Base-by-base conservation (phyloP, 495 filamentous ascomycete species). In the Hyphodiscus hymeniophilus region DNA sequence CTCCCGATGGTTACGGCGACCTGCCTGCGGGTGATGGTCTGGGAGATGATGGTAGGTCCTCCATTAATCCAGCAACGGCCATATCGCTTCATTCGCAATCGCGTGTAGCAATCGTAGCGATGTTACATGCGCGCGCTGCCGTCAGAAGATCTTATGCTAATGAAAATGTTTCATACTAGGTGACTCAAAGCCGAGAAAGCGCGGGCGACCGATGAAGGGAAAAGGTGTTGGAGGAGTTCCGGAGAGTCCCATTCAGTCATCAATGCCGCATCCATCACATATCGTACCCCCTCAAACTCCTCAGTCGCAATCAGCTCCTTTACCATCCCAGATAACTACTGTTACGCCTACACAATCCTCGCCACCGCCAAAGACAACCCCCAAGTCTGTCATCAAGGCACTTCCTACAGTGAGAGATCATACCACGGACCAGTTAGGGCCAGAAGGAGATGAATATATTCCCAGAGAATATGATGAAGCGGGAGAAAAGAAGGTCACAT, bases 401-500 rank as follows among this genome's bases (percentile, higher is more conserved):
- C 74, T 99, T 17, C 92, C 92, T 18, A 97, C 92, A 12, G 94
- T 97, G 11, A 72, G 92, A 50, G 92, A 99, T 60, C 92, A 99
- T 60, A 99, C 92, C 8, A 97, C 94, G 3, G 92, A 99, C 65
- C 90, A 96, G 61, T 80, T 99, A 40, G 88, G 82, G 24, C 75
- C 84, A 8, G 88, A 89, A 60, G 84, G 85, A n/a, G 94, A 97
- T 61, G 92, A 99, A 68, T 99, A 96, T 61, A 76, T 97, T 20
- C 87, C 90, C 23, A 82, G 94, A 50, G 92, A 99, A 67, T 87
- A 81, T 45, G 94, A 99, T 63, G 87, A 86, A 30, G 84, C 82
- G 3, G 92, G 92, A 21, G 92, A 99, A 66, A 87, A 84, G 61
- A 99, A 99, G 74, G 92, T 94, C 21, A 75, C 87, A 57, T 60